Conservation (phyloP, 1,284 basidiomycete species). For the Irpex sp. region DNA sequence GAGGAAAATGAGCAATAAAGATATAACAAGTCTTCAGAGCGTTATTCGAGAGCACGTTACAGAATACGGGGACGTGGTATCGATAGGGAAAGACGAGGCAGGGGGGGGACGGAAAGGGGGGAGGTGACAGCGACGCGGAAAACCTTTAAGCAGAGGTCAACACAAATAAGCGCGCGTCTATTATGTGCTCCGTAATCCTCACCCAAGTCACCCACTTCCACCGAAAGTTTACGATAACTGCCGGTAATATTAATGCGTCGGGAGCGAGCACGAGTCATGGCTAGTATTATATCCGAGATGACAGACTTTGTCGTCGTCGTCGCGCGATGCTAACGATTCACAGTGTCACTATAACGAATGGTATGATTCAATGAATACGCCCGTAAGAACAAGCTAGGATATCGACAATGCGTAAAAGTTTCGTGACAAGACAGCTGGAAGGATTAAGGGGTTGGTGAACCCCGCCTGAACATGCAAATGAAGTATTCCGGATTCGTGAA, state of each 20-base stretch:
- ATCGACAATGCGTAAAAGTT: conserved; percentile 25
- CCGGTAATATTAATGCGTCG: background rate
- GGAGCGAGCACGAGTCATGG: background rate
- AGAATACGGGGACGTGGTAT: background rate
- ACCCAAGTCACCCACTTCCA: no score
- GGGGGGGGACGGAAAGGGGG: background rate
- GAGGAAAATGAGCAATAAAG: background rate
- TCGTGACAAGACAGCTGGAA: conserved; percentile 18
- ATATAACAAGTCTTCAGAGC: background rate
- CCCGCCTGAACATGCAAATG: conserved; percentile 18
- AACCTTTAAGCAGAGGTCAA: background rate
- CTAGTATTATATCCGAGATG: background rate
- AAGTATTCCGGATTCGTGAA: conserved; percentile 14
- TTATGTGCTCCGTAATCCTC: background rate
- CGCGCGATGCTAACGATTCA: conserved; percentile 5
- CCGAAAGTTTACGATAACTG: no score
- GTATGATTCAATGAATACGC: conserved; percentile 26
- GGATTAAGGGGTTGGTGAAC: conserved; percentile 14
- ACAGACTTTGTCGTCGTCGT: no score
- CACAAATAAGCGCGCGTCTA: background rate
- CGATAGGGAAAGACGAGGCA: background rate
- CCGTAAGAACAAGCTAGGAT: conserved; percentile 26
- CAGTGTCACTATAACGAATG: conserved; percentile 29
- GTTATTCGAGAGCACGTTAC: background rate
- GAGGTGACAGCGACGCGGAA: conserved; percentile 1